Percentiles rank a stretch among this genome's conserved stretches.
Evolutionary conservation across 2,329 filamentous ascomycete species (phyloP).

Genomic region (Ophiosphaerella korrae): DNA sequence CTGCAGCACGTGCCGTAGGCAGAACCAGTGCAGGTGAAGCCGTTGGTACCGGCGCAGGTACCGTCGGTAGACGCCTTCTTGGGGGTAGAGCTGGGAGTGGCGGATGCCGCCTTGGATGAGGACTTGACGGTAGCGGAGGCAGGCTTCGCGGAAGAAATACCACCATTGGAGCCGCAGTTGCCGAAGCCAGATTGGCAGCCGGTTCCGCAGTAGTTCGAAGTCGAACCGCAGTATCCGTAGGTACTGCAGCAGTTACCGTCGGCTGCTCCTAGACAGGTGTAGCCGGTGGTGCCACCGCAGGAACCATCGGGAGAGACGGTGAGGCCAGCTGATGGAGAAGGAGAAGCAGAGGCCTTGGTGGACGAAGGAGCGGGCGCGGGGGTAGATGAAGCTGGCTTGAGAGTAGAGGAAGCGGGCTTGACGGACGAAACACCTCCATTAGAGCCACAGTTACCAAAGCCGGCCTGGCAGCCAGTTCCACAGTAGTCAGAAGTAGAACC

Average conservation of each 20-base stretch:
- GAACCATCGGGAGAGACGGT: slow-evolving; percentile 48
- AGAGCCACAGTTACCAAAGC: slow-evolving; percentile 37
- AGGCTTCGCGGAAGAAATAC: not conserved
- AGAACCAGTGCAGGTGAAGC: slow-evolving; percentile 50
- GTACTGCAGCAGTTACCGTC: slow-evolving; percentile 54
- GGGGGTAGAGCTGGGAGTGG: slow-evolving; percentile 10
- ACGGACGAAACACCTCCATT: not conserved
- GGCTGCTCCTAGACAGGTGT: slow-evolving; percentile 49
- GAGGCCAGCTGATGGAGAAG: slow-evolving; percentile 20
- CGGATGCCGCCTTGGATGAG: slow-evolving; percentile 6
- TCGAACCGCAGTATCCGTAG: slow-evolving; percentile 40
- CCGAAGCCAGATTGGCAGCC: slow-evolving; percentile 44
- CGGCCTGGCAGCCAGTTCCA: slow-evolving; percentile 38
- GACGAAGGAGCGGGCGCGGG: too few species aligned
- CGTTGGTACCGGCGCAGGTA: slow-evolving; percentile 28
- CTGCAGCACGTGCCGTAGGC: slow-evolving; percentile 54
- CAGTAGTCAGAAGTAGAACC: slow-evolving; percentile 34
- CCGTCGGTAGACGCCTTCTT: slow-evolving; percentile 34
- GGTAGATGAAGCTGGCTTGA: too few species aligned
- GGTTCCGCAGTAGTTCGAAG: slow-evolving; percentile 32
- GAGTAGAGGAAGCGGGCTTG: slow-evolving; percentile 1
- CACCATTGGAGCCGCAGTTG: slow-evolving; percentile 22
- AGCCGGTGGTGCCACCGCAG: slow-evolving; percentile 48
- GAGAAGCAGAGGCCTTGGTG: slow-evolving; percentile 11
- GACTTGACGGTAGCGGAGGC: slow-evolving; percentile 5